phyloP scores from a whole-genome alignment of 805 yeast species.

The Wickerhamiella alocasiicola region DNA sequence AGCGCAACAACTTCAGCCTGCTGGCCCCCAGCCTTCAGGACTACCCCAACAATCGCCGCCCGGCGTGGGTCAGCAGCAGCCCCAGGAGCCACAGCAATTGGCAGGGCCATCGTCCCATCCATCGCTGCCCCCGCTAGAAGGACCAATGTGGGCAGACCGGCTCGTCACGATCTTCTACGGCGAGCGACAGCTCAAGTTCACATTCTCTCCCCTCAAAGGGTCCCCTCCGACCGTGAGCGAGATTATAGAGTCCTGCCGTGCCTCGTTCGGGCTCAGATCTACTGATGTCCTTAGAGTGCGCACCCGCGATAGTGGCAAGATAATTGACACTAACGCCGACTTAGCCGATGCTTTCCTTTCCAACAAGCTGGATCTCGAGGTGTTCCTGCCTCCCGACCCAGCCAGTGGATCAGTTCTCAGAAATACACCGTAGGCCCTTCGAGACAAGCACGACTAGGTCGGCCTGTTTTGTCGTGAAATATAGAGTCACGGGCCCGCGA shows the following conservation, averaged over 20 bases:
- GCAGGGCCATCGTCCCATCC: neutral
- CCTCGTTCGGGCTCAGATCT: constrained; percentile 48
- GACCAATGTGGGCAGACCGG: constrained; percentile 17
- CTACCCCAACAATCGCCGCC: neutral
- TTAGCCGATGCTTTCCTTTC: constrained; percentile 35
- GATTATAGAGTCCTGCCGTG: constrained; percentile 62
- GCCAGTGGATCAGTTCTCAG: neutral
- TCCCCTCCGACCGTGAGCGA: constrained; percentile 76
- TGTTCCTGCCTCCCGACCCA: constrained; percentile 24
- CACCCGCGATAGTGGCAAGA: constrained; percentile 23
- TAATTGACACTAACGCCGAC: constrained; percentile 36
- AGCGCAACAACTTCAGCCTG: constrained; percentile 3
- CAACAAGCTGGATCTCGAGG: constrained; percentile 33
- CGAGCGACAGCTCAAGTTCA: constrained; percentile 39
- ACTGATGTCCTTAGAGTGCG: constrained; percentile 29
- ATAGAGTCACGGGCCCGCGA: neutral
- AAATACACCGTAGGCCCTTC: neutral
- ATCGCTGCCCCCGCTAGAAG: constrained; percentile 2
- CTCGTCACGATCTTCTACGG: constrained; percentile 26
- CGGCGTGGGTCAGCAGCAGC: neutral
- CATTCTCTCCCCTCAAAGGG: constrained; percentile 48
- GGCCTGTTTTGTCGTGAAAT: neutral
- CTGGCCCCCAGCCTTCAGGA: neutral
- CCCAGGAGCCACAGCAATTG: constrained; percentile 2
- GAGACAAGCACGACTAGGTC: neutral